Evolutionary conservation across 1,139 yeast species (phyloP), one percentile per base, ranked within the genome.

Genomic region (Magnusiomyces magnusii): DNA sequence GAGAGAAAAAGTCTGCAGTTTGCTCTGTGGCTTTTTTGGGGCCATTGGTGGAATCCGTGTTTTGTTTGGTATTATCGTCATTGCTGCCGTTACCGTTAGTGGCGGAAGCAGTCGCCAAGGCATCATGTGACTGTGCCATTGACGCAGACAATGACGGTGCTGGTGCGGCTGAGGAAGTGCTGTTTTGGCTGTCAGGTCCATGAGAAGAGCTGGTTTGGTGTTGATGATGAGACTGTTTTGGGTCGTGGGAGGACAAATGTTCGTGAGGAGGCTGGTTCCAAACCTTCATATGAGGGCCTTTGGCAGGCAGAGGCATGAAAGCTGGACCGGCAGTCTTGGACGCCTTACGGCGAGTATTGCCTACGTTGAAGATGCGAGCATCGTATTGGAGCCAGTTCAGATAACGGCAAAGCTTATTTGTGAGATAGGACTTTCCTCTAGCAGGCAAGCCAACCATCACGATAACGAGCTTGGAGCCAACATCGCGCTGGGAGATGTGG

Each of bases 391-490:
- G 81, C 95, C 97, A 92, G 73, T 92, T 92, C 68, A 92, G 76
- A 70, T 88, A 92, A 60, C 97, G 75, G 15, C 95, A 86, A 55
- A 92, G 79, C 68, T 92, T 92, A 72, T 91, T 92, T 55, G 97
- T 90, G 64, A 92, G 88, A 71, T 91, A 92, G 5, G 95, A 86
- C 72, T 92, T 92, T 3, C 97, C 97, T 57, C 97, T 78, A 0
- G 97, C 97, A 0, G 97, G 97, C 49, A 90, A 75, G 0, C 97
- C 97, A 17, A 91, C 96, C 96, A 90, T 89, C 28, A 93, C 96
- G 64, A 92, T 90, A 24, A 92, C 96, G 58, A 92, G 76, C 69
- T 89, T 89, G 5, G 95, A 85, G 1, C 92, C 93, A 2, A 81
- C 85, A 75, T 82, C 91, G 58, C 80, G 78, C 23, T 84, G 81